Evolutionary conservation across 192 early-diverging fungal genomes (phyloP), one percentile per base, ranked within the genome.

Genomic region (Coemansia sp.): DNA sequence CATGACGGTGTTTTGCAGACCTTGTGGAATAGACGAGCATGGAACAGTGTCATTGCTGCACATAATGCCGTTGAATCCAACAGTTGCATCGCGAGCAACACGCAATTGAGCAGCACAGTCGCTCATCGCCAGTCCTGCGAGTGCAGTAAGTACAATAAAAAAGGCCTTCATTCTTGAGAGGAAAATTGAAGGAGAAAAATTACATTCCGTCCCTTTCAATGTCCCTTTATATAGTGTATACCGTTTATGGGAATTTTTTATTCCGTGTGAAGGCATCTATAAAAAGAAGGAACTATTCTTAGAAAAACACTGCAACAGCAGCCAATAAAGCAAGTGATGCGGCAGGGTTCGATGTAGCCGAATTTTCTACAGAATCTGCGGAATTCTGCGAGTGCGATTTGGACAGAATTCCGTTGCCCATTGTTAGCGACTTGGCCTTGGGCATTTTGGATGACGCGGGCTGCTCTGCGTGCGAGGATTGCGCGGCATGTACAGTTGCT

Each of bases 1-100:
- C 15, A 47, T 23, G 1, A 77, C 21, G 37, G 52, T 66, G 40
- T 20, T 37, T 3, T 77, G 45, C 33, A 49, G 36, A 6, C 69
- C 69, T 2, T 40, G 44, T 6, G 68, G 57, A 45, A 71, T 59
- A 2, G 68, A 59, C 0, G 51, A 31, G 62, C 68, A 71, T 7
- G 56, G 57, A 5, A 64, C 59, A 2, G 65, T 68, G 46, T 70
- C 40, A 53, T 70, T 52, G 37, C 43, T 35, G 52, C 68, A 71
- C 57, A 45, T 16, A 9, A 71, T 71, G 31, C 68, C 68, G 42
- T 71, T 71, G 57, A 55, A 71, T 15, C 57, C 43, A 3, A 71
- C 53, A 0, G 61, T 71, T 2, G 68, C 55, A 20, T 71, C 68
- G 14, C 68, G 61, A 3, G 61, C 50, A 2, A 60, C 57, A 10